These are phyloP conservation scores for Geranium incanum DNA, from an alignment of 441 rosid species.

Conservation along the genomic window DNA sequence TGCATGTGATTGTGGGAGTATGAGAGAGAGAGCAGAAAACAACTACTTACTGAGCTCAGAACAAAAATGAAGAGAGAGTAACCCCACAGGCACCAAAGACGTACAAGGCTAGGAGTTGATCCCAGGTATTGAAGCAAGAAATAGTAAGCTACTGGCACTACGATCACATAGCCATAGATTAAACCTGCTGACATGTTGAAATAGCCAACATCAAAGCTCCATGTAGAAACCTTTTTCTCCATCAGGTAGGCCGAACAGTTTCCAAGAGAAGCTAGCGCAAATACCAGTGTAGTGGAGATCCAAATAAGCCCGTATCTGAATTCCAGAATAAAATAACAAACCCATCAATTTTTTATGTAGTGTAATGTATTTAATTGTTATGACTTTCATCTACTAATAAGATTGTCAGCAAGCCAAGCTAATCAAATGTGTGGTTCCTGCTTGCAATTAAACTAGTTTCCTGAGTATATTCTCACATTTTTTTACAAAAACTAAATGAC, in stretches of 20 bases:
- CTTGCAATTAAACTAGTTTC: background rate
- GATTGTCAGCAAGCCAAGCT: background rate
- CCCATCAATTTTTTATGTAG: constrained; percentile 3
- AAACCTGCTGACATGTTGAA: constrained; percentile 54
- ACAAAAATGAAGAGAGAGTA: constrained; percentile 75
- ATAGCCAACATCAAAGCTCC: constrained; percentile 86
- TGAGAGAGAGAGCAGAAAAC: background rate
- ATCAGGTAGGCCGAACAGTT: constrained; percentile 81
- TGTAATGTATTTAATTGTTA: background rate
- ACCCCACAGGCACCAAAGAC: constrained; percentile 96
- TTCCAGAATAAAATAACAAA: constrained; percentile 17
- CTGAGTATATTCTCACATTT: background rate
- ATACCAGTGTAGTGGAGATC: constrained; percentile 85
- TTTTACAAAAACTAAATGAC: background rate
- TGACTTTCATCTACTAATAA: background rate
- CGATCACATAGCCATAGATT: constrained; percentile 61
- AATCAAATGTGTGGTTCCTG: background rate
- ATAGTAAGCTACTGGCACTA: constrained; percentile 75
- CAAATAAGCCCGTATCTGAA: constrained; percentile 80
- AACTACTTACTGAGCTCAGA: constrained; percentile 51
- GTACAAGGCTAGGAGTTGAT: constrained; percentile 58
- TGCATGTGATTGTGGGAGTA: background rate
- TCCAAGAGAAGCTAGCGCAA: constrained; percentile 70
- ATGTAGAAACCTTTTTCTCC: constrained; percentile 44
- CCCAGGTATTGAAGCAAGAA: constrained; percentile 75